phyloP scores from a whole-genome alignment of 345 rosid species.

The Pistacia integerrima region DNA sequence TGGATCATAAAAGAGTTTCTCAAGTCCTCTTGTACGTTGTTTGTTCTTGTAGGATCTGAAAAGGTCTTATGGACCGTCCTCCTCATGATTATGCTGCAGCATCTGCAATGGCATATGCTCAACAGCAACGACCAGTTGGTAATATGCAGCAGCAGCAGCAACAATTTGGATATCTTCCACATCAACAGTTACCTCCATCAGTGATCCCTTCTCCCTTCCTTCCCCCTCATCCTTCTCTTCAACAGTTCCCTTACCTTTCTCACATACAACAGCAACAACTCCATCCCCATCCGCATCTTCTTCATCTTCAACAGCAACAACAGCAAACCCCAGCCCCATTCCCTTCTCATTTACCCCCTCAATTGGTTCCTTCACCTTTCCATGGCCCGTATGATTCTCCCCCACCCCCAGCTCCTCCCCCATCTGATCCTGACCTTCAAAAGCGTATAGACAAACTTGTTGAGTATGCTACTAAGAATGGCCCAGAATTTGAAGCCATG shows the following conservation, averaged over 20 bases:
- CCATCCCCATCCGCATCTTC: slow-evolving; percentile 65
- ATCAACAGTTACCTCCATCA: slow-evolving; percentile 67
- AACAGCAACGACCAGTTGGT: slow-evolving; percentile 51
- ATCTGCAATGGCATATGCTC: slow-evolving; percentile 78
- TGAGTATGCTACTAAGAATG: slow-evolving; percentile 87
- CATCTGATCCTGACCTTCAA: slow-evolving; percentile 93
- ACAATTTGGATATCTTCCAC: slow-evolving; percentile 79
- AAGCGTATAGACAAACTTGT: slow-evolving; percentile 93
- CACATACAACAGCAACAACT: slow-evolving; percentile 70
- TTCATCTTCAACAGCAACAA: slow-evolving; percentile 62
- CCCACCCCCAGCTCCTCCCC: slow-evolving; percentile 74
- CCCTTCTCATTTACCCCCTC: slow-evolving; percentile 70
- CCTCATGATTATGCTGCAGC: slow-evolving; percentile 51
- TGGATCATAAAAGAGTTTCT: no score
- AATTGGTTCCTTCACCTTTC: slow-evolving; percentile 58
- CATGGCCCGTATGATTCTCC: slow-evolving; percentile 68
- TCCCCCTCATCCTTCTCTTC: slow-evolving; percentile 76
- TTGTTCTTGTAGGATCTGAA: background rate
- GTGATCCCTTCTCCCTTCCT: slow-evolving; percentile 59
- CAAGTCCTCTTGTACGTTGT: background rate
- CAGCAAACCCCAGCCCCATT: slow-evolving; percentile 55
- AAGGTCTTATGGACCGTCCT: slow-evolving; percentile 43
- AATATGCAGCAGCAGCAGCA: slow-evolving; percentile 39
- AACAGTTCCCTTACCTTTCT: slow-evolving; percentile 83
- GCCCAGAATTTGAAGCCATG: slow-evolving; percentile 97